These are phyloP conservation scores for Oryza longistaminata DNA, from an alignment of 176 grass and related monocot species.

Conservation along the genomic window DNA sequence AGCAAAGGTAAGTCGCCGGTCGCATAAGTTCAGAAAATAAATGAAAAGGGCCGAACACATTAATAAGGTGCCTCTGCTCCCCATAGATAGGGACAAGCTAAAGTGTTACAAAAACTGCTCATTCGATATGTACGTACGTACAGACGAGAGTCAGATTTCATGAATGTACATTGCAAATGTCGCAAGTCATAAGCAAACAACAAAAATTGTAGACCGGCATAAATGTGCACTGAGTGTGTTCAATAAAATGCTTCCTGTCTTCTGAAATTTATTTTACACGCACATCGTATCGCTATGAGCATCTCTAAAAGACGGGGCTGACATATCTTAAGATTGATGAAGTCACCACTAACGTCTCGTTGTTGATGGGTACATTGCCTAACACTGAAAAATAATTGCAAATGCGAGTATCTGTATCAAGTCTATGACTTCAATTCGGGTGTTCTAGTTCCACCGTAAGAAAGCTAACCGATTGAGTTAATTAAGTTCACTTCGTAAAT, in stretches of 20 bases:
- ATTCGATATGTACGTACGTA: not conserved
- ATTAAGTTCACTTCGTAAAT: not conserved
- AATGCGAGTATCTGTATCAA: no score
- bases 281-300: no score
- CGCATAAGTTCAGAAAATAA: not conserved
- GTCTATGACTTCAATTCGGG: no score
- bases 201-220: not conserved
- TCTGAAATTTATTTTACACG: not conserved
- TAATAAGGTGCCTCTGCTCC: not conserved
- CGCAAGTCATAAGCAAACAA: slow-evolving; percentile 14
- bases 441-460: no score
- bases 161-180: not conserved
- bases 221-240: not conserved
- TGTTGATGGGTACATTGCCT: no score
- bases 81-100: slow-evolving; percentile 20
- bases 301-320: no score
- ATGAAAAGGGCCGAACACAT: not conserved
- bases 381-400: no score
- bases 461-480: no score
- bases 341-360: no score
- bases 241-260: not conserved
- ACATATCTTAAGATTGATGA: no score
- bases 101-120: not conserved
- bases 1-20: not conserved
- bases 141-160: slow-evolving; percentile 1